Evolutionary conservation across 2,329 filamentous ascomycete genomes (phyloP), one percentile per base, ranked within the genome.

Genomic region (Xylaria sp.): DNA sequence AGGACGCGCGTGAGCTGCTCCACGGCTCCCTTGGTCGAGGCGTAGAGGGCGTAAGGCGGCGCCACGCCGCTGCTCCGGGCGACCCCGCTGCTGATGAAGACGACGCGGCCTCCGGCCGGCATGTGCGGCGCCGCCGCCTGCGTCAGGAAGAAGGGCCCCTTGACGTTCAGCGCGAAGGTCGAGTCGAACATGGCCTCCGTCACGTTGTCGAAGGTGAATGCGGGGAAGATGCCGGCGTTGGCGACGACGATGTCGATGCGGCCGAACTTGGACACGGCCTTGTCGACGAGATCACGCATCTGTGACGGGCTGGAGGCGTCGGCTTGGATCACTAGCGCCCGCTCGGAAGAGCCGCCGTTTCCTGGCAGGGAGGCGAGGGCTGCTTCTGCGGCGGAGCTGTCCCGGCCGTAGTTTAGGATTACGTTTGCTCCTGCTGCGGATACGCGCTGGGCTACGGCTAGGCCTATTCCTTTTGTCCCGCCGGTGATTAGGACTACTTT

Each of bases 211-310:
- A 90, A 79, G 58, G 83, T 81, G n/a, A 79, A 81, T 79, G 87
- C 82, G 2, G 79, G 79, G 78, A 88, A 79, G 3, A 84, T 74
- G 0, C 84, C 89, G 0, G 88, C 87, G 69, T 87, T 89, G 2
- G 84, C 81, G 54, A 90, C 80, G 3, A 90, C 70, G 5, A 89
- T 83, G 78, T 91, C 88, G 71, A 91, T 85, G 68, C 83, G 83
- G 31, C 84, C 84, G 70, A 86, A 89, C 49, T 80, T 81, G 2
- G 80, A 72, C 1, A 89, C 80, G 0, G 85, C 81, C 6, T 80
- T 78, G 1, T 81, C 75, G 20, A 90, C 81, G 5, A 90, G 80
- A 17, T 49, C 76, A n/a, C 83, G 81, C 63, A 87, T 80, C 10
- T 83, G 84, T 0, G 75, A 38, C 5, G 87, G 69, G 31, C 79